Evolutionary conservation across 805 yeast species (phyloP).

Genomic region (Kazachstania taianensis): DNA sequence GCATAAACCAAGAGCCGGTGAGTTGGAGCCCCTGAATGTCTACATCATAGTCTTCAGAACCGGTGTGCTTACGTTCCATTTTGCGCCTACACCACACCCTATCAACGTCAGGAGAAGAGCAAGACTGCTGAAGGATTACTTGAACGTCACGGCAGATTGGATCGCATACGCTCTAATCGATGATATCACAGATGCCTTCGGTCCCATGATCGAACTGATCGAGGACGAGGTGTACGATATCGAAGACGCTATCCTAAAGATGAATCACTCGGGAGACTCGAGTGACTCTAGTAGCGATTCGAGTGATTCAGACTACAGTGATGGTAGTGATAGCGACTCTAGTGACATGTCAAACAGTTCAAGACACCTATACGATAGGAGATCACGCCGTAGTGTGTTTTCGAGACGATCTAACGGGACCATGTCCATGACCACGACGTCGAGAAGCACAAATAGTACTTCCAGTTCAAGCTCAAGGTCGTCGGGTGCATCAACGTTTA

Average conservation of each 20-base stretch:
- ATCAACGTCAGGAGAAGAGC: constrained; percentile 92
- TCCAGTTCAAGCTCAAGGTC: constrained; percentile 20
- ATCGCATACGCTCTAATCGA: constrained; percentile 92
- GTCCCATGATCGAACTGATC: constrained; percentile 89
- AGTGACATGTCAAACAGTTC: constrained; percentile 12
- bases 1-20: constrained; percentile 38
- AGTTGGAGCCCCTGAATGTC: constrained; percentile 81
- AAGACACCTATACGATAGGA: not conserved
- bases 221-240: constrained; percentile 92
- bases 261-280: constrained; percentile 60
- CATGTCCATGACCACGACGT: constrained; percentile 9
- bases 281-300: constrained; percentile 31
- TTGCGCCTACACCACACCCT: constrained; percentile 91
- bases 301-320: constrained; percentile 6
- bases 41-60: constrained; percentile 85
- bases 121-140: constrained; percentile 72
- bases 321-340: constrained; percentile 1
- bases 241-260: constrained; percentile 78
- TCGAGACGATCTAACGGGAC: constrained; percentile 3
- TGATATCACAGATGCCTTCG: constrained; percentile 95
- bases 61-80: constrained; percentile 89
- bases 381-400: constrained; percentile 1
- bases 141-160: constrained; percentile 92
- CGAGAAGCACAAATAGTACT: constrained; percentile 12
- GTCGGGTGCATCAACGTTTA: constrained; percentile 29